These are phyloP conservation scores for Neoboletus magnificus DNA, from an alignment of 768 basidiomycete species.

Conservation along the genomic window DNA sequence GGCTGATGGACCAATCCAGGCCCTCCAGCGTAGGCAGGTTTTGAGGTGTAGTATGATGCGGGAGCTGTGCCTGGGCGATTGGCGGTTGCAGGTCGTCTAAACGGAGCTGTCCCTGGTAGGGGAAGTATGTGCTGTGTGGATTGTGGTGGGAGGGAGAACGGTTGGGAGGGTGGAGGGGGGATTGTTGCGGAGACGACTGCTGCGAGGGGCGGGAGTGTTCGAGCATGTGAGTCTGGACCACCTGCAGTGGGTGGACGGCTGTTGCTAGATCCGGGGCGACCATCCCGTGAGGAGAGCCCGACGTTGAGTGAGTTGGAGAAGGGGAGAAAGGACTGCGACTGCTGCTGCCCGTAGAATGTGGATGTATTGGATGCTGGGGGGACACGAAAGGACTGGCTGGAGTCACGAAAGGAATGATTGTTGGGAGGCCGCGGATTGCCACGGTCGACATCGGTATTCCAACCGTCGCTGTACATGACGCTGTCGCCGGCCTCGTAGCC, in stretches of 20 bases:
- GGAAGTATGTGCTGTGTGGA: conserved; percentile 52
- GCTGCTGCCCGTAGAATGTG: conserved; percentile 39
- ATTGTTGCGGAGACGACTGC: conserved; percentile 73
- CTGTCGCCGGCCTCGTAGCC: conserved; percentile 59
- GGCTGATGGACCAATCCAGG: conserved; percentile 51
- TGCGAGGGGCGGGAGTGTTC: conserved; percentile 71
- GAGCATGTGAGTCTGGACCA: conserved; percentile 40
- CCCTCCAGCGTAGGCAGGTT: conserved; percentile 47
- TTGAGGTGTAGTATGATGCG: conserved; percentile 54
- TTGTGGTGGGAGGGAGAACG: conserved; percentile 39
- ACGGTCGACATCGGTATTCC: conserved; percentile 38
- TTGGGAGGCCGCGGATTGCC: conserved; percentile 37
- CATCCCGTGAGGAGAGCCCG: conserved; percentile 40
- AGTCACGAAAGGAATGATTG: conserved; percentile 74
- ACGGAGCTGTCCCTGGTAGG: conserved; percentile 51
- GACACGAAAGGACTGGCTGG: conserved; percentile 81
- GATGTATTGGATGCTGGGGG: conserved; percentile 43
- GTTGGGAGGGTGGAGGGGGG: conserved; percentile 43
- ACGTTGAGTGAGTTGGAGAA: conserved; percentile 47
- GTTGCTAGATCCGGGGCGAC: conserved; percentile 45
- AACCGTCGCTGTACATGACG: conserved; percentile 32
- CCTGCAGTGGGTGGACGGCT: conserved; percentile 55
- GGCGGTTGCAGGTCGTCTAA: conserved; percentile 57
- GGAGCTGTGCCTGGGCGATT: conserved; percentile 71
- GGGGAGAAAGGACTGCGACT: conserved; percentile 70